These are phyloP conservation scores for Endoconidiophora polonica DNA, from an alignment of 2,329 filamentous ascomycete genomes.

Conservation along the genomic window DNA sequence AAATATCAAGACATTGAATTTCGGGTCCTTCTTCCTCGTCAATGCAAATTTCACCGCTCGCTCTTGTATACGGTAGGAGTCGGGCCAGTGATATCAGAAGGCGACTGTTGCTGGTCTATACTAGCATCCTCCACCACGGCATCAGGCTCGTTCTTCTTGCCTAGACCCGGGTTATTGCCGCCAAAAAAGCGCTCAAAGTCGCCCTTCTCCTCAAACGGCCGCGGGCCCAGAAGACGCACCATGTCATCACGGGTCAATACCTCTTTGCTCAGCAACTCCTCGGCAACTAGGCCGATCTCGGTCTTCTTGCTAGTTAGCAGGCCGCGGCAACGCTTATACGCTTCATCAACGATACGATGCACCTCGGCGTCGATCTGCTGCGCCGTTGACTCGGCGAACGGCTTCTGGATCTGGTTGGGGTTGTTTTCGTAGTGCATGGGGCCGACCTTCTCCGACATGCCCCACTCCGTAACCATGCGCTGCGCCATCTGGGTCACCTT, in stretches of 20 bases:
- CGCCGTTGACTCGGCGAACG: conserved; percentile 87
- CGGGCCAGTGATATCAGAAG: too few species aligned
- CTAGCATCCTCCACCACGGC: conserved; percentile 16
- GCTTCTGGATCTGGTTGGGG: conserved; percentile 73
- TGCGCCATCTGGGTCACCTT: conserved; percentile 95
- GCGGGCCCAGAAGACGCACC: conserved; percentile 67
- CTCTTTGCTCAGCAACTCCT: conserved; percentile 86
- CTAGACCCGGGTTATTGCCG: conserved; percentile 32
- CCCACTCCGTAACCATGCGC: conserved; percentile 98
- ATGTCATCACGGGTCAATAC: conserved; percentile 83
- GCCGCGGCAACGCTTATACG: conserved; percentile 77
- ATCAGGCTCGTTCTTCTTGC: conserved; percentile 29
- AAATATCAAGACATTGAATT: too few species aligned
- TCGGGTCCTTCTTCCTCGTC: too few species aligned
- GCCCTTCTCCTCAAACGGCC: conserved; percentile 66
- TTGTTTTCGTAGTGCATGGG: conserved; percentile 81
- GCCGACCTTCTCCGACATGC: conserved; percentile 90
- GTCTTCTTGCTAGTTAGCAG: conserved; percentile 72
- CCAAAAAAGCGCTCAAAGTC: conserved; percentile 94
- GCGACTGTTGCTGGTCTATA: too few species aligned
- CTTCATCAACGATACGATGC: conserved; percentile 75
- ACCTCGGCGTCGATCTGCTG: conserved; percentile 87
- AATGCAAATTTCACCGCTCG: too few species aligned
- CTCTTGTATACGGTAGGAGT: too few species aligned
- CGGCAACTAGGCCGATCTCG: conserved; percentile 76